Conservation (phyloP, 2,329 filamentous ascomycete species). For the Thelonectria blattea region DNA sequence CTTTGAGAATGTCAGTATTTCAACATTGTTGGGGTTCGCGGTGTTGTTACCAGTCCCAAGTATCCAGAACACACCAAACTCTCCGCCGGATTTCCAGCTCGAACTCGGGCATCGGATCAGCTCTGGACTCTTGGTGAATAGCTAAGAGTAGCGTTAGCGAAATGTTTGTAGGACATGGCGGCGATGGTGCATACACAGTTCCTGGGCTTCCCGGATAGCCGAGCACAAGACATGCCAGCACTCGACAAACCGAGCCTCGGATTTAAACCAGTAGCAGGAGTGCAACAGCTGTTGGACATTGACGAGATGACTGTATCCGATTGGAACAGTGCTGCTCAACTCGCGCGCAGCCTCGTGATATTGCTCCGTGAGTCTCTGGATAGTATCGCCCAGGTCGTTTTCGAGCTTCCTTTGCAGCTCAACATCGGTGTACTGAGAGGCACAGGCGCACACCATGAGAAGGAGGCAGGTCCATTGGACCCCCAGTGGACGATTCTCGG, state of each 20-base stretch:
- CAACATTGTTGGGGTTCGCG: no score
- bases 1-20: slow-evolving; percentile 29
- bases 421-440: slow-evolving; percentile 42
- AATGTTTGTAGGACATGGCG: neutral
- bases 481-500: slow-evolving; percentile 40
- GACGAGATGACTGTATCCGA: slow-evolving; percentile 41
- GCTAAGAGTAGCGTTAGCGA: slow-evolving; percentile 29
- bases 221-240: slow-evolving; percentile 46
- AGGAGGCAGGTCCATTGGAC: slow-evolving; percentile 48
- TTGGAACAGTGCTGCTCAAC: slow-evolving; percentile 42
- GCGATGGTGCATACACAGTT: slow-evolving; percentile 37
- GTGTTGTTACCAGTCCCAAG: slow-evolving; percentile 46
- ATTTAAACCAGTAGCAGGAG: slow-evolving; percentile 48
- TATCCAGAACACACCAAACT: slow-evolving; percentile 46
- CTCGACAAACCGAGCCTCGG: slow-evolving; percentile 45
- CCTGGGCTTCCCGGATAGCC: slow-evolving; percentile 46
- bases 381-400: slow-evolving; percentile 39
- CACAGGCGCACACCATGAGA: slow-evolving; percentile 47
- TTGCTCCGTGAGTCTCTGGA: slow-evolving; percentile 39
- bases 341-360: slow-evolving; percentile 45
- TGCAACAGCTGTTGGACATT: slow-evolving; percentile 46
- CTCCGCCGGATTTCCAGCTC: slow-evolving; percentile 46
- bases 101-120: slow-evolving; percentile 39
- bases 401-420: slow-evolving; percentile 42
- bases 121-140: slow-evolving; percentile 41